Evolutionary conservation across 306 rosid genomes (phyloP).

Genomic region (Trichosanthes cucumerina): DNA sequence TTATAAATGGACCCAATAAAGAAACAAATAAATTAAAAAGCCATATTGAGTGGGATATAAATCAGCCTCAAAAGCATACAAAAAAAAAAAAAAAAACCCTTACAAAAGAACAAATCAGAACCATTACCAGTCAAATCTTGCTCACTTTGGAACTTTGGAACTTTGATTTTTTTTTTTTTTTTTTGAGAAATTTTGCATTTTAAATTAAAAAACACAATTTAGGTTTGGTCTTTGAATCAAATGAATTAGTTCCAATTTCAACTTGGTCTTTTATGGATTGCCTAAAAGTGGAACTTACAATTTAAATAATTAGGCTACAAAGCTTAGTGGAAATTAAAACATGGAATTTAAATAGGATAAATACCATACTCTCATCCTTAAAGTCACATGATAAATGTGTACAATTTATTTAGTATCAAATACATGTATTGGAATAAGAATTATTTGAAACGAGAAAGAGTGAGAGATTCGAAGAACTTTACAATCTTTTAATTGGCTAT

Average conservation of each 20-base stretch:
- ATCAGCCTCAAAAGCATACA: not conserved
- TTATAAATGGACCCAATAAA: not conserved
- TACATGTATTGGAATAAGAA: not conserved
- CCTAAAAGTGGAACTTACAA: not conserved
- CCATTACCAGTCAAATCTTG: not conserved
- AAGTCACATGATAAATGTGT: not conserved
- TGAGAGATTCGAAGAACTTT: not conserved
- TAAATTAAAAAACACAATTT: not conserved
- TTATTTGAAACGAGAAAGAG: not conserved
- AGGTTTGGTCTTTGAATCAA: not conserved
- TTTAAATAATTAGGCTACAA: not conserved
- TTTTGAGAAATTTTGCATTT: no score
- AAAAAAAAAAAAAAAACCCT: not conserved
- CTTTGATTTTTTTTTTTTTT: no score
- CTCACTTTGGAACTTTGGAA: not conserved
- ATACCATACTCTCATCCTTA: not conserved
- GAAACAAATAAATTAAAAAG: not conserved
- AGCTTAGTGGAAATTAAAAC: not conserved
- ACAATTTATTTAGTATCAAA: not conserved
- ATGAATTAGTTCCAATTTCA: not conserved
- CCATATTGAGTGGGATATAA: conserved; percentile 1
- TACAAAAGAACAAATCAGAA: not conserved
- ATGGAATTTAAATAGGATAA: not conserved
- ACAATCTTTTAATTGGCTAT: not conserved
- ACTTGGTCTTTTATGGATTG: not conserved